Percentiles rank a stretch among this genome's conserved stretches.
Evolutionary conservation across 2,329 filamentous ascomycete species (phyloP).

Genomic region (Xylariaceae sp.): DNA sequence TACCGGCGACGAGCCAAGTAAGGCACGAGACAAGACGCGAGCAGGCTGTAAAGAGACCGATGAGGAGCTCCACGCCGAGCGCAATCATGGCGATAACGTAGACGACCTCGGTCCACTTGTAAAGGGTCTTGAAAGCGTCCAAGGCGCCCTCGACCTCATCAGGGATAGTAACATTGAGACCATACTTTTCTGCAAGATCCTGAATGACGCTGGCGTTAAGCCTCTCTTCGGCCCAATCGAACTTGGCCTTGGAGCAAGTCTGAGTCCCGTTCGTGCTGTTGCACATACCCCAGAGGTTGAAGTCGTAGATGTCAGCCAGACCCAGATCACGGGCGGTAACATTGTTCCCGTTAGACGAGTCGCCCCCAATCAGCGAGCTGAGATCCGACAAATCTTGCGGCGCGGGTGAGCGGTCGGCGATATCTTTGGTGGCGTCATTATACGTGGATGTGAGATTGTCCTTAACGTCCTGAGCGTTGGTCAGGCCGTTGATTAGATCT

Average conservation of each 20-base stretch:
- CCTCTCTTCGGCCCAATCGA: conserved; percentile 71
- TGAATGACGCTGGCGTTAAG: conserved; percentile 53
- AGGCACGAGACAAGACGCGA: conserved; percentile 79
- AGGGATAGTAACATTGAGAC: conserved; percentile 66
- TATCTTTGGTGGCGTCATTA: conserved; percentile 6
- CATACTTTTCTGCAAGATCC: conserved; percentile 52
- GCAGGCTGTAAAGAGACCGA: conserved; percentile 83
- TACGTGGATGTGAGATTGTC: conserved; percentile 3
- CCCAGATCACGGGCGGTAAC: conserved; percentile 61
- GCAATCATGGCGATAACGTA: conserved; percentile 74
- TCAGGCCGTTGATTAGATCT: conserved; percentile 25
- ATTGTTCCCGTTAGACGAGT: conserved; percentile 45
- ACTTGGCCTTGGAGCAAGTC: conserved; percentile 71
- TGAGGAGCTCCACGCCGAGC: conserved; percentile 70
- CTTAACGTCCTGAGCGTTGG: conserved; percentile 8
- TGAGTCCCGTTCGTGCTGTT: conserved; percentile 58
- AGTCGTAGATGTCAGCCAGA: conserved; percentile 76
- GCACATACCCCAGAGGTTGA: conserved; percentile 90
- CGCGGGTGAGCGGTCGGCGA: conserved; percentile 17
- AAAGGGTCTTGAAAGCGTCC: conserved; percentile 71
- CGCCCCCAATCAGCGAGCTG: conserved; percentile 23
- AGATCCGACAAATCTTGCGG: conserved; percentile 9
- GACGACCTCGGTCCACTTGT: conserved; percentile 81
- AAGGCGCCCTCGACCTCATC: conserved; percentile 67
- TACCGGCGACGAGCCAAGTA: conserved; percentile 73